Conservation (phyloP, 2,329 filamentous ascomycete genomes). For the Fusarium vanettenii region DNA sequence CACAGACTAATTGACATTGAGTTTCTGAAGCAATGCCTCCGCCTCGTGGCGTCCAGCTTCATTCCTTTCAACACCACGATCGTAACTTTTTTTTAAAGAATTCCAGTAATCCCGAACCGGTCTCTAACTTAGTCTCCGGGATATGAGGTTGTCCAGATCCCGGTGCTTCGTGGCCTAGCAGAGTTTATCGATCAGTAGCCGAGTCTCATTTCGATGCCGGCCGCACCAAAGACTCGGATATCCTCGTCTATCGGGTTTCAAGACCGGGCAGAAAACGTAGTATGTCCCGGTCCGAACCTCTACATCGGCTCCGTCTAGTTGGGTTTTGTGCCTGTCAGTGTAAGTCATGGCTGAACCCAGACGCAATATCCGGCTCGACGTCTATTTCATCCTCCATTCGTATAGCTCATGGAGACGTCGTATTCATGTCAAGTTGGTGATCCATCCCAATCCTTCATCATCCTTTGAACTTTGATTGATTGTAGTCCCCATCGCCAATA, state of each 20-base stretch:
- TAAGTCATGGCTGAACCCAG: slow-evolving; percentile 3
- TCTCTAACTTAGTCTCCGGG: slow-evolving; percentile 1
- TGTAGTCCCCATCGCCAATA: not conserved
- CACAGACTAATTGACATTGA: not conserved
- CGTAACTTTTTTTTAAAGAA: slow-evolving; percentile 6
- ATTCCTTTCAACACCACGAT: slow-evolving; percentile 26
- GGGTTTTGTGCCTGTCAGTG: not conserved
- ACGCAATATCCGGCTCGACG: slow-evolving; percentile 3
- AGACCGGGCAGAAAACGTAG: not conserved
- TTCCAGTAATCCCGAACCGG: slow-evolving; percentile 2
- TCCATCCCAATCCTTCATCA: not conserved
- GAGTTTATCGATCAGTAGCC: slow-evolving; percentile 4
- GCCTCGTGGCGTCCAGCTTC: slow-evolving; percentile 19
- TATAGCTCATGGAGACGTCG: not conserved
- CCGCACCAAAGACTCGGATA: slow-evolving; percentile 14
- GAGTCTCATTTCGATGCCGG: slow-evolving; percentile 20
- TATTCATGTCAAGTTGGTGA: not conserved
- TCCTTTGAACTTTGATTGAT: not conserved
- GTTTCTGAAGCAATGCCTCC: not conserved
- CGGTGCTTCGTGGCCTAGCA: not conserved
- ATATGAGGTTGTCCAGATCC: slow-evolving; percentile 17
- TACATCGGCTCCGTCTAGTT: not conserved
- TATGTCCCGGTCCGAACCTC: slow-evolving; percentile 6
- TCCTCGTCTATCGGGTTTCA: slow-evolving; percentile 29
- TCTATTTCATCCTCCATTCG: not conserved